A percentile compares a stretch with the other conserved stretches of the same genome.
Evolutionary conservation across 108 stramenopile species (phyloP).

Genomic region (Nitzschia sp.): DNA sequence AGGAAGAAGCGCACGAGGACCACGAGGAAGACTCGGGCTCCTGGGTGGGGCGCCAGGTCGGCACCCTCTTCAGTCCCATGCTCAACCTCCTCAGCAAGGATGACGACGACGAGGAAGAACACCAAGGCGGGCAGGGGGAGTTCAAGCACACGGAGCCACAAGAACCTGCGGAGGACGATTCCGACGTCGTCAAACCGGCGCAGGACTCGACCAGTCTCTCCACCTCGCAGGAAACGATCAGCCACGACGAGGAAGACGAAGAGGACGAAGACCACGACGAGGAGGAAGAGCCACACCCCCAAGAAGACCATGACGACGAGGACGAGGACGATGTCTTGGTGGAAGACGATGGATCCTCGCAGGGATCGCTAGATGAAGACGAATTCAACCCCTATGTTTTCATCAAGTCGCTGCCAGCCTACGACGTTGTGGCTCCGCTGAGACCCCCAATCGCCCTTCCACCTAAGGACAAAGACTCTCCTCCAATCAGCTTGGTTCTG

Average conservation of each 20-base stretch:
- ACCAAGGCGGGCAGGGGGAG: not conserved
- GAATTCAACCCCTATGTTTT: constrained; percentile 97
- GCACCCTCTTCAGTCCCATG: constrained; percentile 79
- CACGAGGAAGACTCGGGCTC: constrained; percentile 27
- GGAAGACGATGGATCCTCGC: constrained; percentile 31
- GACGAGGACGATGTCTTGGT: constrained; percentile 18
- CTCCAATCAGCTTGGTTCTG: constrained; percentile 81
- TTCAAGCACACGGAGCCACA: not conserved
- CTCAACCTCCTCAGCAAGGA: constrained; percentile 47
- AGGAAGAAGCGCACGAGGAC: constrained; percentile 24
- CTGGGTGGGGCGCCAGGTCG: constrained; percentile 55
- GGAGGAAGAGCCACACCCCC: not conserved
- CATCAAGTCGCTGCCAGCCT: constrained; percentile 90
- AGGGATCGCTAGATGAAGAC: constrained; percentile 70
- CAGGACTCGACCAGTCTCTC: not conserved
- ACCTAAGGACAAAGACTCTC: constrained; percentile 40
- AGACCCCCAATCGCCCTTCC: constrained; percentile 57
- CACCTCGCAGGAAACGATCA: constrained; percentile 5
- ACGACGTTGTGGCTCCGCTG: constrained; percentile 46
- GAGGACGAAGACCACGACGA: constrained; percentile 37
- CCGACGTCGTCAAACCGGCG: constrained; percentile 7
- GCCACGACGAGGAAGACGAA: constrained; percentile 33
- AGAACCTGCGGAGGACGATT: constrained; percentile 4
- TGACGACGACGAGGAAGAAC: constrained; percentile 19
- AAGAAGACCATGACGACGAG: constrained; percentile 20